Conservation (phyloP, 148 eudicot species). For the Selenicereus undatus region DNA sequence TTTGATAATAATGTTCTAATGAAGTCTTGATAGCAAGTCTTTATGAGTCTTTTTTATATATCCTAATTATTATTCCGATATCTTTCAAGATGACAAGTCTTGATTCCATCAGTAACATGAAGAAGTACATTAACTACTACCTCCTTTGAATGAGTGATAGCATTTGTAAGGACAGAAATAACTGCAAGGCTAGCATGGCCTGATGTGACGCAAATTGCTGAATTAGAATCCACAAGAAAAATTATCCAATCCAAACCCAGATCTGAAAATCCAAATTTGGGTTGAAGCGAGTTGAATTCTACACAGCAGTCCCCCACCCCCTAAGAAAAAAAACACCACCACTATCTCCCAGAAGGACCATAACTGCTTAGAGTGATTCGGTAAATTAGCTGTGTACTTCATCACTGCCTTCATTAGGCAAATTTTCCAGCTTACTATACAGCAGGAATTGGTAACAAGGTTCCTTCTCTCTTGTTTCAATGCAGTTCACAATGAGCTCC, state of each 20-base stretch:
- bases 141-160: background rate
- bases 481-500: too few relatives aligned
- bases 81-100: too few relatives aligned
- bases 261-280: background rate
- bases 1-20: background rate
- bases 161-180: background rate
- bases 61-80: too few relatives aligned
- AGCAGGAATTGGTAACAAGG: background rate
- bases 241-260: background rate
- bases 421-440: background rate
- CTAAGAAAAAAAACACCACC: background rate
- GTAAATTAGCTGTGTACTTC: background rate
- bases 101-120: background rate
- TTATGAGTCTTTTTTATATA: too few relatives aligned
- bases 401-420: background rate
- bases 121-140: background rate
- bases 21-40: too few relatives aligned
- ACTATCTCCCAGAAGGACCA: background rate
- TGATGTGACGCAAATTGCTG: too few relatives aligned
- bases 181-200: too few relatives aligned
- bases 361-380: background rate
- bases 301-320: background rate
- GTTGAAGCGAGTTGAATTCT: background rate
- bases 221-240: too few relatives aligned
- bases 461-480: background rate